These are phyloP conservation scores for Cladosporium oxysporum DNA, from an alignment of 2,329 filamentous ascomycete species.

Conservation along the genomic window DNA sequence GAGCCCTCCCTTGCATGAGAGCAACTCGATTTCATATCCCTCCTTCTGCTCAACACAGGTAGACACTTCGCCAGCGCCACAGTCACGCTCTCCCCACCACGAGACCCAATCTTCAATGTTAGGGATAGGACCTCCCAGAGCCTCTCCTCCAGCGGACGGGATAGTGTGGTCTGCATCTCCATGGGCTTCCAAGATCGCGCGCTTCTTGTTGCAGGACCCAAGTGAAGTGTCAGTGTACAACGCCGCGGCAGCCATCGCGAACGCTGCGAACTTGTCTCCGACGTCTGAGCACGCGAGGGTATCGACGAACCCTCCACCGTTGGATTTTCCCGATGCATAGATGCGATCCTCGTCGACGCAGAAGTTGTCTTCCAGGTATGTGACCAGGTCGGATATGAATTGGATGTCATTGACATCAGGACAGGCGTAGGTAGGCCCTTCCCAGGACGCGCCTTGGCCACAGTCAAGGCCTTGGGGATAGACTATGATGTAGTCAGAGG, in stretches of 20 bases:
- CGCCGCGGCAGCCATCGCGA: constrained; percentile 52
- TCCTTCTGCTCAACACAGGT: constrained; percentile 29
- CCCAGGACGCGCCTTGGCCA: constrained; percentile 35
- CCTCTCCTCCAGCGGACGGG: constrained; percentile 39
- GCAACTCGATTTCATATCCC: constrained; percentile 35
- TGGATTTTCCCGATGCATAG: constrained; percentile 55
- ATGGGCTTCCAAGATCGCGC: constrained; percentile 48
- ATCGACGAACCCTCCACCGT: constrained; percentile 54
- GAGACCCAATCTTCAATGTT: constrained; percentile 38
- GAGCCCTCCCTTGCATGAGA: constrained; percentile 32
- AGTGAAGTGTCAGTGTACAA: constrained; percentile 42
- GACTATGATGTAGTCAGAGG: constrained; percentile 48
- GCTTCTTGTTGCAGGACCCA: constrained; percentile 30
- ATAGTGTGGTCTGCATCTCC: constrained; percentile 44
- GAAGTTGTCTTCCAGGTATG: constrained; percentile 42
- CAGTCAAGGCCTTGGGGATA: constrained; percentile 47
- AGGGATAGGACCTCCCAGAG: constrained; percentile 22
- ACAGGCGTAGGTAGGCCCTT: constrained; percentile 44
- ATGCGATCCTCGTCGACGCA: constrained; percentile 50
- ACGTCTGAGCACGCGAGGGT: constrained; percentile 49
- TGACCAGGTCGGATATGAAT: constrained; percentile 49
- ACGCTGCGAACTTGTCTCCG: constrained; percentile 50
- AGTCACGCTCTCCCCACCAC: constrained; percentile 42
- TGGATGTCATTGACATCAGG: constrained; percentile 43
- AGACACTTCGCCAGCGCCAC: constrained; percentile 25